A percentile compares a stretch with the other conserved stretches of the same genome.
Conservation (phyloP, 495 filamentous ascomycete species). For the Penicillium verhagenii region DNA sequence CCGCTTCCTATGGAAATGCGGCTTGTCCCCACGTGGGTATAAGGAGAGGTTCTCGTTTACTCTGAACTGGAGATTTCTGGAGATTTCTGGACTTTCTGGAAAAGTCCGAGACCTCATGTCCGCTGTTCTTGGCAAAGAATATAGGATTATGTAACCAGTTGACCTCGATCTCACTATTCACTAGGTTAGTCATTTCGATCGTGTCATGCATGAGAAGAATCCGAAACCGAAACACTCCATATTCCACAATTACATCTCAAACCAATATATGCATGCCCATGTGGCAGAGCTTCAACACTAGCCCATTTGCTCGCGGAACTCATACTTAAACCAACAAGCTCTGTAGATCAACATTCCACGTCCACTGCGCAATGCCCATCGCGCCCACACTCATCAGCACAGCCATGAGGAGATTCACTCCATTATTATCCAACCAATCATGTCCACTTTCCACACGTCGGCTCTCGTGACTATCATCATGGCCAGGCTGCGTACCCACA, state of each 20-base stretch:
- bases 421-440: conserved; percentile 89
- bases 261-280: background rate
- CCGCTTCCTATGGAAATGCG: conserved; percentile 12
- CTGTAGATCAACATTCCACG: conserved; percentile 36
- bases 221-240: background rate
- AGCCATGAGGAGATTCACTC: conserved; percentile 90
- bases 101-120: background rate
- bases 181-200: no score
- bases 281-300: background rate
- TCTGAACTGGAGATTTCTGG: background rate
- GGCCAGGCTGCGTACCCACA: conserved; percentile 10
- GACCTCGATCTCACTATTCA: background rate
- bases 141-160: no score
- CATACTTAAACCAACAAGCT: conserved; percentile 3
- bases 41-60: background rate
- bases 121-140: conserved; percentile 3
- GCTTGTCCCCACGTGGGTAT: conserved; percentile 13
- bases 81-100: background rate
- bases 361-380: conserved; percentile 58
- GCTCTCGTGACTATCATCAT: conserved; percentile 56
- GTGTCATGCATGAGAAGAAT: background rate
- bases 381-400: conserved; percentile 72
- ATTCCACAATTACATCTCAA: background rate
- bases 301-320: background rate
- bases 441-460: conserved; percentile 68